These are phyloP conservation scores for Sisymbrium altissimum DNA, from an alignment of 345 rosid species.

Conservation along the genomic window DNA sequence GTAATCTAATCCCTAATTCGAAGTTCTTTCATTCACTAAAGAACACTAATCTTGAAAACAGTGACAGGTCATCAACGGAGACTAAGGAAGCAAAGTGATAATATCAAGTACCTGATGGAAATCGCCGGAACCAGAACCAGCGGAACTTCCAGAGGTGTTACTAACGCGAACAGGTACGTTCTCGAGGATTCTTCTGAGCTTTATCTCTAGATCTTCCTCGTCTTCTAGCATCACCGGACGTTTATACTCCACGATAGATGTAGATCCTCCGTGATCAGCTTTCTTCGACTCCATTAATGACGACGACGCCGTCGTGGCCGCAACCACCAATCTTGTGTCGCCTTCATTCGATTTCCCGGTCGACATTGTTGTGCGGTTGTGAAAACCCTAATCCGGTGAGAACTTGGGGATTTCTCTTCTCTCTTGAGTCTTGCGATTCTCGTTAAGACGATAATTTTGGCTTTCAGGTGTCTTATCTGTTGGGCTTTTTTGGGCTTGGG, in stretches of 20 bases:
- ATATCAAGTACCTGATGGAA: slow-evolving; percentile 72
- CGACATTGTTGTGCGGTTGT: slow-evolving; percentile 42
- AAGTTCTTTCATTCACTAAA: background rate
- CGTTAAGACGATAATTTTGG: background rate
- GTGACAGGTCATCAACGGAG: background rate
- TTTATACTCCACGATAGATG: slow-evolving; percentile 72
- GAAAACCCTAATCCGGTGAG: slow-evolving; percentile 37
- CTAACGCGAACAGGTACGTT: slow-evolving; percentile 96
- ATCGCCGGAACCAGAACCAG: slow-evolving; percentile 95
- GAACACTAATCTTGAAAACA: background rate
- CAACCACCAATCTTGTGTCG: slow-evolving; percentile 48
- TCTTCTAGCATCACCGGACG: slow-evolving; percentile 73
- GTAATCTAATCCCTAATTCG: background rate
- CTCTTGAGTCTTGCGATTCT: background rate
- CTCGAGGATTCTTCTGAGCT: slow-evolving; percentile 87
- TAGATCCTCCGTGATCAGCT: slow-evolving; percentile 38
- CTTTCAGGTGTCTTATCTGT: background rate
- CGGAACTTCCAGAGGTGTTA: slow-evolving; percentile 96
- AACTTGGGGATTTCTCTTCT: slow-evolving; percentile 15
- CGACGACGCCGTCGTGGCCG: slow-evolving; percentile 33
- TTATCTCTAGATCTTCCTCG: slow-evolving; percentile 87
- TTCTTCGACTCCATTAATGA: slow-evolving; percentile 44
- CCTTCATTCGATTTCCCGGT: slow-evolving; percentile 46
- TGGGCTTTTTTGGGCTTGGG: background rate
- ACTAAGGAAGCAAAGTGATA: background rate